Conservation (phyloP, 2,329 filamentous ascomycete species). For the Fusarium caatingaense region DNA sequence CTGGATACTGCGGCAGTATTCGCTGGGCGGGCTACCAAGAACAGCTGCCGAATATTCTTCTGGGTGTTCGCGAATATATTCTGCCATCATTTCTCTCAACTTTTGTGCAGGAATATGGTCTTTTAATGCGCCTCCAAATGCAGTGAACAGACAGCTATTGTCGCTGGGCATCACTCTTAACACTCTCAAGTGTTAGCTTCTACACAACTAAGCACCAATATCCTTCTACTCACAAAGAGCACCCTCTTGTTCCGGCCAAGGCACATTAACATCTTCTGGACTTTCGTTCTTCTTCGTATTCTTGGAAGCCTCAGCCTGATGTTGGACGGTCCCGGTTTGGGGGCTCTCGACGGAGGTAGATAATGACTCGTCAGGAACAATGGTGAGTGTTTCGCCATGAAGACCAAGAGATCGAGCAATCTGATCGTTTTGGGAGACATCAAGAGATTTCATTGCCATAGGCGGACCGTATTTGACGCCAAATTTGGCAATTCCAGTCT, state of each 20-base stretch:
- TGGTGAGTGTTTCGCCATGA: slow-evolving; percentile 63
- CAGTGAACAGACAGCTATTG: slow-evolving; percentile 93
- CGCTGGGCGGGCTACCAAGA: slow-evolving; percentile 76
- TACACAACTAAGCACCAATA: neutral
- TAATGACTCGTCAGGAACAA: slow-evolving; percentile 56
- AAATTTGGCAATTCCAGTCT: slow-evolving; percentile 74
- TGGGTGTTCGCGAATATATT: slow-evolving; percentile 79
- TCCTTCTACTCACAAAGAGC: slow-evolving; percentile 58
- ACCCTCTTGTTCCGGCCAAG: slow-evolving; percentile 63
- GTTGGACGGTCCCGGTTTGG: slow-evolving; percentile 13
- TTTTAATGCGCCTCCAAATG: slow-evolving; percentile 83
- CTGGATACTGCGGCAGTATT: slow-evolving; percentile 86
- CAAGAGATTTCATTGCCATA: slow-evolving; percentile 70
- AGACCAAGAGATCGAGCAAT: slow-evolving; percentile 61
- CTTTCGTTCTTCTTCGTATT: slow-evolving; percentile 19
- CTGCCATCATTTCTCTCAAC: slow-evolving; percentile 81
- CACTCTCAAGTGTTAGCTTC: slow-evolving; percentile 60
- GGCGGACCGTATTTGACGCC: slow-evolving; percentile 89
- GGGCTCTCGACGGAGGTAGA: slow-evolving; percentile 20
- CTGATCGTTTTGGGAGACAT: slow-evolving; percentile 64
- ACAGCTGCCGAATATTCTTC: slow-evolving; percentile 80
- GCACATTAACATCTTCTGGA: slow-evolving; percentile 54
- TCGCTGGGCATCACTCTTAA: slow-evolving; percentile 97
- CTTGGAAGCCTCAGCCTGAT: slow-evolving; percentile 3
- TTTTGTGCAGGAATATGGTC: slow-evolving; percentile 61